Evolutionary conservation across 805 yeast genomes (phyloP), one percentile per base, ranked within the genome.

Genomic region (Kockiozyma suomiensis): DNA sequence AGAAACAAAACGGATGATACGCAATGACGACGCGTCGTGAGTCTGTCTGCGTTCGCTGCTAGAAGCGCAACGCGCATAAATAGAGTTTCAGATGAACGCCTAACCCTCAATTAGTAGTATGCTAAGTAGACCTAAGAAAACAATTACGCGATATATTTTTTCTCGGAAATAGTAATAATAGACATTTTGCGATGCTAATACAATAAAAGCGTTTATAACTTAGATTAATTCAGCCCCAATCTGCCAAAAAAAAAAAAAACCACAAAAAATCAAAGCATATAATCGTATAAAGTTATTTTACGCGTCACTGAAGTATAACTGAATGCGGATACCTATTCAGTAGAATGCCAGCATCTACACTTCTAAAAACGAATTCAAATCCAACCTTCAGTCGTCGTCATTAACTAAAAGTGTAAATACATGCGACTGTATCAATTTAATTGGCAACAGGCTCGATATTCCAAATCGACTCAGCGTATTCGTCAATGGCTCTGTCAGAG

Each of bases 51-150:
- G n/a, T n/a, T 45, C 33, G 10, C 15, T n/a, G 28, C 13, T 10
- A 15, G 19, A n/a, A 6, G 32, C 4, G 7, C 32, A n/a, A 15
- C 49, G 49, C 49, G 49, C 49, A 23, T 7, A 26, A 45, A 25
- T 45, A 45, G 17, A 45, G 49, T 45, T 45, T 43, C 13, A 12
- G 19, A 6, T 28, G 2, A 6, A 38, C 21, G 10, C 42, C 42
- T 38, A 38, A 38, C 42, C 42, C 19, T 32, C 32, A 47, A 21
- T 47, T 47, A n/a, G 52, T 53, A 30, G 71, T 48, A 17, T 96
- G 96, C 76, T 91, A 96, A 64, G 90, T 83, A 70, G 91, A 87
- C 97, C 97, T 92, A 70, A 91, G n/a, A n/a, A n/a, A n/a, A n/a
- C n/a, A n/a, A n/a, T n/a, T n/a, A n/a, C n/a, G n/a, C n/a, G n/a